A percentile compares a stretch with the other conserved stretches of the same genome.
Conservation (phyloP, 1,284 basidiomycete genomes). For the Puccinia coronata region DNA sequence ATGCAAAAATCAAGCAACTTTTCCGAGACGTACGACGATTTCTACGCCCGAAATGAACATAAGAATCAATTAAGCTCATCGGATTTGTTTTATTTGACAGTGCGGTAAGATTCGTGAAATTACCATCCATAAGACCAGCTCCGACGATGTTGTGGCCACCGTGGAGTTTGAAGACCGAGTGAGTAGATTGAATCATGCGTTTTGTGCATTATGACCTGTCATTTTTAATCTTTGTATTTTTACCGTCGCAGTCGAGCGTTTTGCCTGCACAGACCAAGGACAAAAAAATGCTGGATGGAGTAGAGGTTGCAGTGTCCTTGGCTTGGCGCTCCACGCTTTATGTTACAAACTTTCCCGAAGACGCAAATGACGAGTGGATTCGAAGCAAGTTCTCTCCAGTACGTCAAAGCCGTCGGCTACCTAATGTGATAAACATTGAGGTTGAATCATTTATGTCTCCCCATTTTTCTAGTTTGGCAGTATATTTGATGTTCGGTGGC, state of each 20-base stretch:
- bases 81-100: constrained; percentile 62
- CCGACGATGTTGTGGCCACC: constrained; percentile 68
- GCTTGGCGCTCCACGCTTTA: constrained; percentile 94
- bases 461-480: constrained; percentile 69
- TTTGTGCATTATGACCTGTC: constrained; percentile 34
- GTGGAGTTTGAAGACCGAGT: constrained; percentile 74
- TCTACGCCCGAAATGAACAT: neutral
- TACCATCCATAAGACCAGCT: constrained; percentile 66
- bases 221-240: neutral
- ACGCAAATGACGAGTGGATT: constrained; percentile 75
- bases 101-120: constrained; percentile 79
- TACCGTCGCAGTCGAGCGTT: constrained; percentile 69
- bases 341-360: constrained; percentile 91
- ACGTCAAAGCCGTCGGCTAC: constrained; percentile 48
- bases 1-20: constrained; percentile 70
- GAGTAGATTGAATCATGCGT: constrained; percentile 58
- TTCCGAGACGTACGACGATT: constrained; percentile 76
- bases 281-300: constrained; percentile 75
- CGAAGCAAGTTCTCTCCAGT: constrained; percentile 77
- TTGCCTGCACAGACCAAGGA: constrained; percentile 87
- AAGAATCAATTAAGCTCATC: neutral
- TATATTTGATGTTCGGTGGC: constrained; percentile 94
- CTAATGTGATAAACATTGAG: neutral
- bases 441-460: neutral
- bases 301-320: constrained; percentile 77